Evolutionary conservation across 495 filamentous ascomycete species (phyloP).

Genomic region (Neurospora sublineolata): DNA sequence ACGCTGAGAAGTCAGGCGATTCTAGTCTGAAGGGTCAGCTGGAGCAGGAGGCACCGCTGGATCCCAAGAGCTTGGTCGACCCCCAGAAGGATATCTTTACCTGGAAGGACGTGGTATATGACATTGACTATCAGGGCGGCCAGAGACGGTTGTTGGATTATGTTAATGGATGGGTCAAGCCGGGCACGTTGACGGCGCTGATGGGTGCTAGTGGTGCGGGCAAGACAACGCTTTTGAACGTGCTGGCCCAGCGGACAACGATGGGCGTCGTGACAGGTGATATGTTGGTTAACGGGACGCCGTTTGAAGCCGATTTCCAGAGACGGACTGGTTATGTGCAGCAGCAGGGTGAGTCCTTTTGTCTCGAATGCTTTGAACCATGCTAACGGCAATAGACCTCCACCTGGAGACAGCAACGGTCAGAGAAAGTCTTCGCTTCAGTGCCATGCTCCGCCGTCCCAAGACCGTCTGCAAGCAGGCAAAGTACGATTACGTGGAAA

Average conservation of each 20-base stretch:
- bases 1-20: conserved; percentile 31
- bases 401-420: conserved; percentile 73
- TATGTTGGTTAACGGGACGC: conserved; percentile 61
- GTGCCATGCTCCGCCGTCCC: conserved; percentile 70
- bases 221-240: conserved; percentile 55
- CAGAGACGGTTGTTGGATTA: conserved; percentile 50
- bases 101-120: conserved; percentile 51
- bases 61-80: conserved; percentile 28
- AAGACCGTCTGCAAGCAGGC: conserved; percentile 49
- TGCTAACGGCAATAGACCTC: conserved; percentile 39
- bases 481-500: conserved; percentile 73
- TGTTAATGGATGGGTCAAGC: conserved; percentile 67
- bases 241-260: conserved; percentile 60
- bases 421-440: conserved; percentile 67
- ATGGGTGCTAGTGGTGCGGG: conserved; percentile 81
- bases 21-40: not conserved
- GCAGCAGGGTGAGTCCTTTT: conserved; percentile 58
- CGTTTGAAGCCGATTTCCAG: conserved; percentile 60
- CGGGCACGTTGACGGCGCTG: conserved; percentile 65
- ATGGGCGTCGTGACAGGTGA: conserved; percentile 62
- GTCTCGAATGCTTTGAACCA: not conserved
- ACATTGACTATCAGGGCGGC: conserved; percentile 52
- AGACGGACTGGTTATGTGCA: conserved; percentile 83
- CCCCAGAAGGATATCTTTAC: conserved; percentile 44
- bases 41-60: not conserved